Conservation (phyloP, 306 rosid species). For the Phaseolus lunatus region DNA sequence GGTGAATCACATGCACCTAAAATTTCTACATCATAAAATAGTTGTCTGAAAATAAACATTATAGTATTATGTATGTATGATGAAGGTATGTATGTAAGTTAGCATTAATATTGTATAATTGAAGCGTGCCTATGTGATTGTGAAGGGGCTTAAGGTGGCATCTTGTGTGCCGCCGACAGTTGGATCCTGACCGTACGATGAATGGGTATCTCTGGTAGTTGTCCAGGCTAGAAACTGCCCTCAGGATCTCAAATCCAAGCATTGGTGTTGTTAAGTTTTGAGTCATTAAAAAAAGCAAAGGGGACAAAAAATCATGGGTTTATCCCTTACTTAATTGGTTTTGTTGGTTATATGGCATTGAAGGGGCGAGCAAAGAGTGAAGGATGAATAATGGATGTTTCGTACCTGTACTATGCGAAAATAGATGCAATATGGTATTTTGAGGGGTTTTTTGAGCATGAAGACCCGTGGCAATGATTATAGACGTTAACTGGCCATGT, state of each 20-base stretch:
- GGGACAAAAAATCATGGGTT: slow-evolving; percentile 48
- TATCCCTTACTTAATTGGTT: slow-evolving; percentile 38
- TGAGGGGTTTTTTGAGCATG: slow-evolving; percentile 47
- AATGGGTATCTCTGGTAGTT: slow-evolving; percentile 51
- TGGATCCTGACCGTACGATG: slow-evolving; percentile 68
- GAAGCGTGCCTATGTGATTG: slow-evolving; percentile 47
- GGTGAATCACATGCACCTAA: slow-evolving; percentile 86
- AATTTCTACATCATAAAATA: slow-evolving; percentile 47
- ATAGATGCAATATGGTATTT: slow-evolving; percentile 44
- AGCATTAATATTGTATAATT: slow-evolving; percentile 31
- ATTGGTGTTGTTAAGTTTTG: slow-evolving; percentile 25
- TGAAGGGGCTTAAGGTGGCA: slow-evolving; percentile 47
- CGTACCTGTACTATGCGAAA: slow-evolving; percentile 43
- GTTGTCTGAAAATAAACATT: slow-evolving; percentile 51
- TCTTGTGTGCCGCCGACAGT: slow-evolving; percentile 67
- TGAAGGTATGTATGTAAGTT: not conserved
- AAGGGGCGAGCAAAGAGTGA: slow-evolving; percentile 32
- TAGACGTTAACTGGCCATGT: slow-evolving; percentile 59
- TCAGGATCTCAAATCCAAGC: slow-evolving; percentile 53
- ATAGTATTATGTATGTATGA: not conserved
- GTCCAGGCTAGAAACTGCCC: slow-evolving; percentile 48
- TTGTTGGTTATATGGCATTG: slow-evolving; percentile 41
- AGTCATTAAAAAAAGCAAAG: not conserved
- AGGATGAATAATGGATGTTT: slow-evolving; percentile 47
- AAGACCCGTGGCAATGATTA: slow-evolving; percentile 63